Conservation (phyloP, 768 basidiomycete genomes). For the Pleurotus pulmonarius region DNA sequence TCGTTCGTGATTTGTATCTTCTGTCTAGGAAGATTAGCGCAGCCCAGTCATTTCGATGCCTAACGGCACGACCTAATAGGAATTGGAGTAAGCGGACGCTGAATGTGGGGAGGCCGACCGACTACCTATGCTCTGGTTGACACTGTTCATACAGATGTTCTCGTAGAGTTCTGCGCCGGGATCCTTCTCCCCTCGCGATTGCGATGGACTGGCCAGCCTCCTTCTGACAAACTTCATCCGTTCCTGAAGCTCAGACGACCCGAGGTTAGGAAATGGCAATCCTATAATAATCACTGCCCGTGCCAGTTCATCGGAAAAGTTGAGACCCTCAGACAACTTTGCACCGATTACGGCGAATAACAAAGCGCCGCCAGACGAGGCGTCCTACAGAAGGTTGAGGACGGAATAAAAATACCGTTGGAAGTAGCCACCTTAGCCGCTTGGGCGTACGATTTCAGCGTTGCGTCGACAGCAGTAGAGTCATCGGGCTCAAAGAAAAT, state of each 20-base stretch:
- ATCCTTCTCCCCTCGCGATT: slow-evolving; percentile 43
- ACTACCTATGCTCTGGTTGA: slow-evolving; percentile 96
- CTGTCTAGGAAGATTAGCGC: slow-evolving; percentile 83
- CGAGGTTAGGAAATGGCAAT: slow-evolving; percentile 88
- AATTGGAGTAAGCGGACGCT: not conserved
- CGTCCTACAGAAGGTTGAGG: not conserved
- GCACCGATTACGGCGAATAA: slow-evolving; percentile 95
- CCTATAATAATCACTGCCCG: slow-evolving; percentile 86
- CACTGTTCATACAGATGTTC: slow-evolving; percentile 89
- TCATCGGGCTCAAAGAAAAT: slow-evolving; percentile 88
- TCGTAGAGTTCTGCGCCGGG: slow-evolving; percentile 84
- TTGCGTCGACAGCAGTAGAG: slow-evolving; percentile 64
- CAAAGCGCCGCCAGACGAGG: slow-evolving; percentile 60
- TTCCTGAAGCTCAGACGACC: slow-evolving; percentile 88
- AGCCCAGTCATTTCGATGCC: slow-evolving; percentile 90
- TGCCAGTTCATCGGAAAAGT: slow-evolving; percentile 77
- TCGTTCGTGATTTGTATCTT: slow-evolving; percentile 68
- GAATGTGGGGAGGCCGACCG: slow-evolving; percentile 13
- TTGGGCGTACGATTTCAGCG: slow-evolving; percentile 68
- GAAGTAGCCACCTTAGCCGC: slow-evolving; percentile 29
- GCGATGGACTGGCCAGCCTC: not conserved
- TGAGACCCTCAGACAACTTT: slow-evolving; percentile 91
- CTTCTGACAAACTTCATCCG: slow-evolving; percentile 78
- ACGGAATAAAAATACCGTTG: not conserved
- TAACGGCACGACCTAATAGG: slow-evolving; percentile 79